Conservation (phyloP, 768 basidiomycete genomes). For the Terana coerulea region DNA sequence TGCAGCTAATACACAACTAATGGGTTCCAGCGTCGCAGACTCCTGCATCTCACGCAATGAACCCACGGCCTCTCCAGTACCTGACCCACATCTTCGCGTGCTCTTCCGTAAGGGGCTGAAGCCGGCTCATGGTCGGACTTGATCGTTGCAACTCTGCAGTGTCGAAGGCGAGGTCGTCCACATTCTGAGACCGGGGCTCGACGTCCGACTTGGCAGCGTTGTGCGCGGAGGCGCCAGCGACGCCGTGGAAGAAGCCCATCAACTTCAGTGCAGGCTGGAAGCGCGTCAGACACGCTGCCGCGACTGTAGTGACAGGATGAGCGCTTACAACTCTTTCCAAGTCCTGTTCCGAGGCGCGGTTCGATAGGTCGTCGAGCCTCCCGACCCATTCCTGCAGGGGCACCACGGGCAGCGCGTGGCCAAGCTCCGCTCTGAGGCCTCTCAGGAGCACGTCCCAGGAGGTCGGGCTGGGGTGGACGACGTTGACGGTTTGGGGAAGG, state of each 20-base stretch:
- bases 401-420: not conserved
- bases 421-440: not conserved
- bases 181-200: not conserved
- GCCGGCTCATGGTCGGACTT: slow-evolving; percentile 4
- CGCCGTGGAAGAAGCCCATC: slow-evolving; percentile 5
- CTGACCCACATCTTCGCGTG: slow-evolving; percentile 7
- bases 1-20: no score
- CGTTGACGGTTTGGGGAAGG: slow-evolving; percentile 4
- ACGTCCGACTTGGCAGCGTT: not conserved
- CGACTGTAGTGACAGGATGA: not conserved
- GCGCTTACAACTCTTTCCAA: slow-evolving; percentile 2
- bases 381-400: slow-evolving; percentile 5
- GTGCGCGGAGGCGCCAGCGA: not conserved
- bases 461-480: slow-evolving; percentile 7
- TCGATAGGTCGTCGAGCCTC: slow-evolving; percentile 1
- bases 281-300: not conserved
- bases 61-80: slow-evolving; percentile 3
- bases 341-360: not conserved
- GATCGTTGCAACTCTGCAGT: not conserved
- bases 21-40: no score
- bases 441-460: not conserved
- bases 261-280: slow-evolving; percentile 5
- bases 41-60: no score
- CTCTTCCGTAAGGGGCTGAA: not conserved
- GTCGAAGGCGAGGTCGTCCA: not conserved